Conservation (phyloP, 2,329 filamentous ascomycete genomes). For the Grosmannia penicillata region DNA sequence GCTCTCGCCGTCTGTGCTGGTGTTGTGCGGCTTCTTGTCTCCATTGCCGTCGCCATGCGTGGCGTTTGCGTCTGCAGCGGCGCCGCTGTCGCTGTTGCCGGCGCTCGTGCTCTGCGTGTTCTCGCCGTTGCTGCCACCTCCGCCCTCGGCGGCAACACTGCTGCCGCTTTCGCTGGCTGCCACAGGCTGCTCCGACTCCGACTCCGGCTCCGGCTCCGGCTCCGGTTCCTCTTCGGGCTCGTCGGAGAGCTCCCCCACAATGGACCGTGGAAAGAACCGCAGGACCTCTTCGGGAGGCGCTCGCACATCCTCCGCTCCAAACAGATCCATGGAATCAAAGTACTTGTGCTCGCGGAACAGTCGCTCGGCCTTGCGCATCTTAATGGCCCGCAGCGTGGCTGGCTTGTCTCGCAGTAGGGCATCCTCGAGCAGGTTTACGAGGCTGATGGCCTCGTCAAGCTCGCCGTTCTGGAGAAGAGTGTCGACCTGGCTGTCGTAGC, state of each 20-base stretch:
- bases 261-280: constrained; percentile 64
- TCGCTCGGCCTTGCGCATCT: constrained; percentile 78
- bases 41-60: too few species aligned
- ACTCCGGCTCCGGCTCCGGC: constrained; percentile 22
- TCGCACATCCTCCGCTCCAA: constrained; percentile 68
- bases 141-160: too few species aligned
- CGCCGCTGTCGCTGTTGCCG: not conserved
- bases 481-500: constrained; percentile 81
- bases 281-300: constrained; percentile 84
- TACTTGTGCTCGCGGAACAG: constrained; percentile 77
- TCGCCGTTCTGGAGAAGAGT: constrained; percentile 59
- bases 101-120: not conserved
- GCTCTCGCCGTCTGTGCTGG: too few species aligned
- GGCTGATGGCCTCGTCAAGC: constrained; percentile 84
- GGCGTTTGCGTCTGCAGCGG: too few species aligned
- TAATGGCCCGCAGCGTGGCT: constrained; percentile 67
- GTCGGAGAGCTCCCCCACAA: constrained; percentile 66
- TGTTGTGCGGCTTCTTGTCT: too few species aligned
- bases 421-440: constrained; percentile 82
- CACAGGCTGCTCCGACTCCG: constrained; percentile 16
- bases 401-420: constrained; percentile 74
- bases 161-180: too few species aligned
- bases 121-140: not conserved
- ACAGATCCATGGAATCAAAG: constrained; percentile 73
- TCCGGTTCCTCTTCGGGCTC: constrained; percentile 17